A percentile compares a stretch with the other conserved stretches of the same genome.
These are phyloP conservation scores for Sporisorium reilianum DNA, from an alignment of 1,284 basidiomycete genomes.

Conservation along the genomic window DNA sequence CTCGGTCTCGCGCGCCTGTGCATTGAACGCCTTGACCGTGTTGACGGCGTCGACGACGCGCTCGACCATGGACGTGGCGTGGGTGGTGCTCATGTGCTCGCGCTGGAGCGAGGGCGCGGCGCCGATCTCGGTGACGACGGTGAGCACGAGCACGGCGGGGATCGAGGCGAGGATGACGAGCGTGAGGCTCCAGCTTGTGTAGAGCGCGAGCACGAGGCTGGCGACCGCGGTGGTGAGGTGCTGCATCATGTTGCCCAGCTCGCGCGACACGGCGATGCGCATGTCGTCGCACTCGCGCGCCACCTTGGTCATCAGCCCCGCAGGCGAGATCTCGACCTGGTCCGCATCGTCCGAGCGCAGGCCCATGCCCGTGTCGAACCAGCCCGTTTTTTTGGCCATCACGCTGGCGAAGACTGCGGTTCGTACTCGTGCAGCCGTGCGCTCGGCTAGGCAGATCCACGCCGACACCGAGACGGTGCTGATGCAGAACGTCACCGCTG, in stretches of 20 bases:
- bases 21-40: slow-evolving; percentile 97
- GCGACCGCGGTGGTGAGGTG: slow-evolving; percentile 83
- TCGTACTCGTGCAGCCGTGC: slow-evolving; percentile 79
- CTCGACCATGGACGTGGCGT: slow-evolving; percentile 82
- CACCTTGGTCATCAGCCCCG: slow-evolving; percentile 94
- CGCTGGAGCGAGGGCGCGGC: slow-evolving; percentile 75
- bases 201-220: slow-evolving; percentile 84
- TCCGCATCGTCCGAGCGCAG: slow-evolving; percentile 11
- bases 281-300: slow-evolving; percentile 94
- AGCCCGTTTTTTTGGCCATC: slow-evolving; percentile 78
- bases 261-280: slow-evolving; percentile 82
- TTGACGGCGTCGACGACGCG: slow-evolving; percentile 82
- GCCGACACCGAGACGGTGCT: slow-evolving; percentile 81
- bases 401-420: slow-evolving; percentile 79
- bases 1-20: slow-evolving; percentile 76
- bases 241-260: slow-evolving; percentile 82
- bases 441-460: slow-evolving; percentile 91
- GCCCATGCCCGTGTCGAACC: slow-evolving; percentile 65
- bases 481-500: slow-evolving; percentile 78
- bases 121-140: slow-evolving; percentile 77
- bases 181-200: slow-evolving; percentile 83
- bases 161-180: slow-evolving; percentile 91
- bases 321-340: slow-evolving; percentile 73
- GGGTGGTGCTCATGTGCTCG: slow-evolving; percentile 79
- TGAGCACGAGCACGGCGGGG: slow-evolving; percentile 81